Base-by-base conservation (phyloP, 2,329 filamentous ascomycete species). In the Boeremia lycopersici region DNA sequence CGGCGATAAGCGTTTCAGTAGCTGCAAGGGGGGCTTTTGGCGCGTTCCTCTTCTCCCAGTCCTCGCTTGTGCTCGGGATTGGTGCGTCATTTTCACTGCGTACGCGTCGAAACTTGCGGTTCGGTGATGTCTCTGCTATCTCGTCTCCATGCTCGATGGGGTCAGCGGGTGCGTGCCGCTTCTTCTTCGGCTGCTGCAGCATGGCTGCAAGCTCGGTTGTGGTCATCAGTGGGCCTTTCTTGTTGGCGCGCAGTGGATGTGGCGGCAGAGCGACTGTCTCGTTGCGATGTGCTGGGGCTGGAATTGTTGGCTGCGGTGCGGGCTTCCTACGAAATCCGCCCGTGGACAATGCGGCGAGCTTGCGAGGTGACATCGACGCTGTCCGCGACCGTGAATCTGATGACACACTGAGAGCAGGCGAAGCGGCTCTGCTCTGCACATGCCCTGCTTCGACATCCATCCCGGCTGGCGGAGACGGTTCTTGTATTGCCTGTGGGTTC, bases 81-180 rank as follows among this genome's bases (percentile, higher is more conserved):
- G 69, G 68, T 2, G 70, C 68, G 30, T 74, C 71, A 38, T 73
- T 74, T 29, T 66, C 69, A 42, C 67, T 70, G 23, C 65, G 53
- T 1, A 71, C 65, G 30, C 72, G 70, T 26, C 63, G 53, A 40
- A 72, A 68, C 9, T 56, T 62, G 36, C 64, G 61, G 10, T 42
- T 45, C 15, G 46, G 41, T 13, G 35, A 46, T 15, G 29, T 38
- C 4, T 19, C 46, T 8, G 36, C 4, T 4, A 4, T 30, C 12
- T 39, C 29, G 6, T 10, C 25, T 7, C 51, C 56, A 6, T 71
- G 65, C 44, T 69, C 63, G 11, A 72, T 70, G 0, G 65, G 61
- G 36, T 71, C 67, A 6, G n/a, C 13, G 7, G 29, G 9, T 8
- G 23, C 40, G 2, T 65, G 28, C 9, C 56, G 25, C 2, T 48